phyloP scores from a whole-genome alignment of 305 asterid species.

The Rubia peregrina region DNA sequence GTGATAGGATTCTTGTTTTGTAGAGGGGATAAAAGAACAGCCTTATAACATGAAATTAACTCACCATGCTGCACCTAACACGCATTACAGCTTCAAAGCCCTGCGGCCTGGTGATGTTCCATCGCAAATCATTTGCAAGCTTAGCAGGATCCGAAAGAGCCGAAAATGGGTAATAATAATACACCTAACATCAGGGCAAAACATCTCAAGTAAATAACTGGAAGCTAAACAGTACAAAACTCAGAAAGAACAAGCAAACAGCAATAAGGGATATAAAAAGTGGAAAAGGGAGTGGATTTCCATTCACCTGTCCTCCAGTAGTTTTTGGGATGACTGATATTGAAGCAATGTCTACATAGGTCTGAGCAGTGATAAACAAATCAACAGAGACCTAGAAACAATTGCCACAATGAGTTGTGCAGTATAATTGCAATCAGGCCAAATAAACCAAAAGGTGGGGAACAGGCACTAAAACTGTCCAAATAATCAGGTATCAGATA shows the following conservation, averaged over 20 bases:
- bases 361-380: constrained; percentile 78
- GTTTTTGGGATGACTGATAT: constrained; percentile 75
- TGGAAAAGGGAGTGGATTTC: constrained; percentile 1
- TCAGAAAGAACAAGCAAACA: not conserved
- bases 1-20: not conserved
- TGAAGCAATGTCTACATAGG: constrained; percentile 80
- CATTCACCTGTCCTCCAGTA: constrained; percentile 81
- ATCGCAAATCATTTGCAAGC: constrained; percentile 95
- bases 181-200: constrained; percentile 49
- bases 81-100: constrained; percentile 99
- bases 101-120: constrained; percentile 98
- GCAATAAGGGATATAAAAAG: not conserved
- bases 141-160: constrained; percentile 91
- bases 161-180: constrained; percentile 90
- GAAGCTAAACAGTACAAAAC: not conserved
- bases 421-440: not conserved
- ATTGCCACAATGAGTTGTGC: constrained; percentile 20
- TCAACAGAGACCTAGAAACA: constrained; percentile 76
- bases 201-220: constrained; percentile 21
- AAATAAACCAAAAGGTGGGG: not conserved
- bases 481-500: not conserved
- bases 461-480: not conserved
- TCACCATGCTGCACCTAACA: constrained; percentile 98
- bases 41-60: constrained; percentile 10
- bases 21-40: not conserved